A percentile compares a stretch with the other conserved stretches of the same genome.
These are phyloP conservation scores for Lachnellula arida DNA, from an alignment of 2,329 filamentous ascomycete species.

Conservation along the genomic window DNA sequence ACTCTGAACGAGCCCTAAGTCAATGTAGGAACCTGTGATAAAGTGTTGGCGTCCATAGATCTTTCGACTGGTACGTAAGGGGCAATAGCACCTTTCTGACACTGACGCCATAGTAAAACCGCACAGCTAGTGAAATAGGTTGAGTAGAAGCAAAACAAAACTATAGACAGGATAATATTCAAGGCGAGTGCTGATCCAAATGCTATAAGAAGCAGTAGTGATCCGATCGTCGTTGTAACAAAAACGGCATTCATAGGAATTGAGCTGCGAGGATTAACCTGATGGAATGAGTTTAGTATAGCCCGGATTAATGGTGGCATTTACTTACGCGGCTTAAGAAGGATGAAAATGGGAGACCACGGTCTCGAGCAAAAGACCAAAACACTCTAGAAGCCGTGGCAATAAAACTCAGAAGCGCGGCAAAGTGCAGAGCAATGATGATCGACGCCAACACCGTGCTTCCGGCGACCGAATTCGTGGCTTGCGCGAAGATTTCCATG, in stretches of 20 bases:
- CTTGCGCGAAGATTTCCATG: conserved; percentile 42
- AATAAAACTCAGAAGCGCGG: conserved; percentile 36
- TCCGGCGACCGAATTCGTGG: conserved; percentile 37
- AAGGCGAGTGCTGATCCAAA: conserved; percentile 46
- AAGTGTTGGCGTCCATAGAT: background rate
- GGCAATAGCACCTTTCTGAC: background rate
- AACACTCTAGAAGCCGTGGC: conserved; percentile 33
- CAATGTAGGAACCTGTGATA: no score
- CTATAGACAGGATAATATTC: conserved; percentile 47
- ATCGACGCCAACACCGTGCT: conserved; percentile 23
- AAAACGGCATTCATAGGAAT: conserved; percentile 37
- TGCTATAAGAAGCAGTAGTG: conserved; percentile 37
- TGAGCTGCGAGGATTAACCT: conserved; percentile 4
- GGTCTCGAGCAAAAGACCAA: conserved; percentile 41
- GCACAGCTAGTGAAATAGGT: conserved; percentile 42
- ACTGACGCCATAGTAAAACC: conserved; percentile 5
- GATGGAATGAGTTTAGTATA: background rate
- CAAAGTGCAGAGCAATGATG: conserved; percentile 37
- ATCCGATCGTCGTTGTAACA: conserved; percentile 11
- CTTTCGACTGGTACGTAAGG: background rate
- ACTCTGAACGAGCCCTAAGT: conserved; percentile 9
- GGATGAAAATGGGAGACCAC: conserved; percentile 36
- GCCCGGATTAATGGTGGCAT: background rate
- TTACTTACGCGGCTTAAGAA: conserved; percentile 29
- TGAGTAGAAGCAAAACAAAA: conserved; percentile 42